phyloP scores from a whole-genome alignment of 2,329 filamentous ascomycete genomes.

The Botrytis tulipae region DNA sequence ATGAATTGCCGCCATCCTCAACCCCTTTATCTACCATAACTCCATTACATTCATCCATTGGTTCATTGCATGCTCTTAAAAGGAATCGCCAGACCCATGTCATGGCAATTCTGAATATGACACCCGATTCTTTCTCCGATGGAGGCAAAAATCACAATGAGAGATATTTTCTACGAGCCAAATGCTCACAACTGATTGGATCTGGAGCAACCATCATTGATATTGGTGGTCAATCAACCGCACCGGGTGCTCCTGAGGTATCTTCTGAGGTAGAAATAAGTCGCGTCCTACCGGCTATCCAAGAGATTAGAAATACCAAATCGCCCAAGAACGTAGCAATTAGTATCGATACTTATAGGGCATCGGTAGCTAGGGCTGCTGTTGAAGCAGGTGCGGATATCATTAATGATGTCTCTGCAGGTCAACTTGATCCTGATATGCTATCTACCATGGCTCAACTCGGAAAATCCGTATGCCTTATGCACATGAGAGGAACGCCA shows the following conservation, averaged over 20 bases:
- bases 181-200: conserved; percentile 49
- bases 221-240: conserved; percentile 89
- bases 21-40: conserved; percentile 58
- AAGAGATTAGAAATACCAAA: conserved; percentile 66
- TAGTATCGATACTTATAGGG: conserved; percentile 91
- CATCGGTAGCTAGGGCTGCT: conserved; percentile 74
- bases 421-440: conserved; percentile 76
- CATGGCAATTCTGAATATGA: conserved; percentile 95
- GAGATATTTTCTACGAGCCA: conserved; percentile 36
- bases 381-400: conserved; percentile 81
- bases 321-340: conserved; percentile 65
- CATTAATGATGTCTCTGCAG: conserved; percentile 91
- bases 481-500: conserved; percentile 72
- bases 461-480: conserved; percentile 72
- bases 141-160: conserved; percentile 58
- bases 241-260: conserved; percentile 70
- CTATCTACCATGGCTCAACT: conserved; percentile 73
- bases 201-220: conserved; percentile 78
- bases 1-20: conserved; percentile 51
- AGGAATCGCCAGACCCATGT: conserved; percentile 62
- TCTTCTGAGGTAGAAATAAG: conserved; percentile 69
- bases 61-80: conserved; percentile 58
- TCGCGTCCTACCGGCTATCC: conserved; percentile 77
- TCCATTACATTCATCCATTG: conserved; percentile 49
- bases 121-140: conserved; percentile 96